Conservation (phyloP, 2,329 filamentous ascomycete genomes). For the Alternaria ventricosa region DNA sequence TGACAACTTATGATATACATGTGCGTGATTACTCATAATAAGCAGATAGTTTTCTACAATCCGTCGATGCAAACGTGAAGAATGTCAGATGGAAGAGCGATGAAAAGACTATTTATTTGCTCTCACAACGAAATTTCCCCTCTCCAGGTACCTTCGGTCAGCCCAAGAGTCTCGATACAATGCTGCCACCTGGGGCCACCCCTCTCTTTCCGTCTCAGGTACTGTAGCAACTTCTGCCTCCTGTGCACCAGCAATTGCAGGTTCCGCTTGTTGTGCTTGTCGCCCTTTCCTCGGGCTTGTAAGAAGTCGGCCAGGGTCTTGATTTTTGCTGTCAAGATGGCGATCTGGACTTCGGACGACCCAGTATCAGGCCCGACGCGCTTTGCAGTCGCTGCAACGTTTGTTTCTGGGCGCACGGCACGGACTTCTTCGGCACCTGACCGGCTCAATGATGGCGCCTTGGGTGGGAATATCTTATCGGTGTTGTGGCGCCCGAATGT, state of each 20-base stretch:
- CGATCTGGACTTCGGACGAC: constrained; percentile 96
- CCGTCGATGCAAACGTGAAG: not conserved
- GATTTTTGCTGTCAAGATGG: constrained; percentile 94
- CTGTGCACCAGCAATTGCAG: constrained; percentile 83
- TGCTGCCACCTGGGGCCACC: constrained; percentile 90
- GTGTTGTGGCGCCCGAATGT: constrained; percentile 92
- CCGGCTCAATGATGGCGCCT: constrained; percentile 55
- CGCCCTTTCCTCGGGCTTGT: constrained; percentile 74
- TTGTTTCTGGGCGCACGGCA: constrained; percentile 53
- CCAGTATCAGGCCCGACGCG: constrained; percentile 92
- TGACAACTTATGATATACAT: not conserved
- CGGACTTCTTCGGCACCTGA: constrained; percentile 53
- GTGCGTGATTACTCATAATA: not conserved
- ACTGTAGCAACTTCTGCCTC: constrained; percentile 85
- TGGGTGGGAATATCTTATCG: constrained; percentile 71
- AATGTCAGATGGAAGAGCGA: too few species aligned
- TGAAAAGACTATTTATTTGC: not conserved
- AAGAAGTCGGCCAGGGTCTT: constrained; percentile 76
- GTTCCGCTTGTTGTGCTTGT: constrained; percentile 95
- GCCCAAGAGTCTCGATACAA: constrained; percentile 80
- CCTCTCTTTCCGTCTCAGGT: constrained; percentile 87
- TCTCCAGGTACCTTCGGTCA: constrained; percentile 89
- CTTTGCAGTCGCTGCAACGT: constrained; percentile 45
- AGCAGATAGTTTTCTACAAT: not conserved
- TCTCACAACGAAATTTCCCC: constrained; percentile 79